A percentile compares a stretch with the other conserved stretches of the same genome.
These are phyloP conservation scores for Apiotrichum mycotoxinovorans DNA, from an alignment of 1,284 basidiomycete species.

Conservation along the genomic window DNA sequence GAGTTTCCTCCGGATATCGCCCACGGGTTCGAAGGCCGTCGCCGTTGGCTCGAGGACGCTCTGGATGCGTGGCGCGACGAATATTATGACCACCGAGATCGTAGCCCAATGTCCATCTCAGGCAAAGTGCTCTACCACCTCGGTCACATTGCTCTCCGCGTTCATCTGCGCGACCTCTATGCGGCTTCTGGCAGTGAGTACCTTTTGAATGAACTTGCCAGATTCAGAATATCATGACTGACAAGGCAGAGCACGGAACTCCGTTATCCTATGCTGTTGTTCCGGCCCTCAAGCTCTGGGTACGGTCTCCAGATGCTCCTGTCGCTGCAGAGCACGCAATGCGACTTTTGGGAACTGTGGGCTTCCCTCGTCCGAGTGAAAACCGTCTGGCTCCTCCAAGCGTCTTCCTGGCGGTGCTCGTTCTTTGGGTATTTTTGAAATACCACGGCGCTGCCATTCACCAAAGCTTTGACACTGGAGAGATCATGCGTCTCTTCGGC, in stretches of 20 bases:
- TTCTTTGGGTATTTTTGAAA: constrained; percentile 24
- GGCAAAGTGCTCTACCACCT: constrained; percentile 21
- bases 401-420: constrained; percentile 21
- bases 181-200: constrained; percentile 24
- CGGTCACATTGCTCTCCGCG: constrained; percentile 21
- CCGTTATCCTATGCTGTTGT: constrained; percentile 8
- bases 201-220: neutral
- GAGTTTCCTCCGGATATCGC: neutral
- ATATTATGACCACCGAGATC: constrained; percentile 12
- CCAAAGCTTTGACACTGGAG: neutral
- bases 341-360: constrained; percentile 10
- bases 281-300: constrained; percentile 15
- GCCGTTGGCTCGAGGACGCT: constrained; percentile 17
- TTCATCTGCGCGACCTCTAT: constrained; percentile 22
- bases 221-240: neutral
- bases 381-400: constrained; percentile 19
- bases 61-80: constrained; percentile 19
- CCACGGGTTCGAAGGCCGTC: constrained; percentile 1
- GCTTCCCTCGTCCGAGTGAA: constrained; percentile 9
- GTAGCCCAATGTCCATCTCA: neutral
- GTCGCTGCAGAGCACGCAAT: constrained; percentile 18
- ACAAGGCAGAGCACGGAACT: constrained; percentile 12
- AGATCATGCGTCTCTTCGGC: neutral
- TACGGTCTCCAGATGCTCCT: constrained; percentile 10
- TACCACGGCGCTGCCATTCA: constrained; percentile 7